phyloP scores from a whole-genome alignment of 192 early-diverging fungal genomes.

The Backusella parvicylindrica region DNA sequence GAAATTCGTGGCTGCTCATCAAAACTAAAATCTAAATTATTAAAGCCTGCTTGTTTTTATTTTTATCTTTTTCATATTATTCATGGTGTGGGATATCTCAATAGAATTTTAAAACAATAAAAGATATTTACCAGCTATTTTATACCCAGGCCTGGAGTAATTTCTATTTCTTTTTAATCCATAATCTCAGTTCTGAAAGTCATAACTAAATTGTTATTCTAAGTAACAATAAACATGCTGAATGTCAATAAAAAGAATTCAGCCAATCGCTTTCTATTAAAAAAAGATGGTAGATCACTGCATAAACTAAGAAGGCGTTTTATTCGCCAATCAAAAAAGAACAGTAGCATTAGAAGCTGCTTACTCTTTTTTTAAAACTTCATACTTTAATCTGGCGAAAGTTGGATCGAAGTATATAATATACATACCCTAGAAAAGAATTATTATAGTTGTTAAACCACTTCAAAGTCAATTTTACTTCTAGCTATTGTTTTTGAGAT shows the following conservation, averaged over 20 bases:
- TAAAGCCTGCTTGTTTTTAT: neutral
- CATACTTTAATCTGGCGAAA: neutral
- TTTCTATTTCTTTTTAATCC: neutral
- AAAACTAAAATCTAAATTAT: neutral
- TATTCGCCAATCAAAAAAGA: too few relatives aligned
- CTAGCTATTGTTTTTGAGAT: neutral
- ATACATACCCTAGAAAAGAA: too few relatives aligned
- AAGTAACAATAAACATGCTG: too few relatives aligned
- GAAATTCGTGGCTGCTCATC: constrained; percentile 16
- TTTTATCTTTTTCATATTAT: neutral
- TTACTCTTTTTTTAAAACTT: too few relatives aligned
- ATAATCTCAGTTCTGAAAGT: too few relatives aligned
- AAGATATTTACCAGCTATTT: neutral
- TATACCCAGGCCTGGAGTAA: neutral
- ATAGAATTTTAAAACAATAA: neutral
- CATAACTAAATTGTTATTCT: too few relatives aligned
- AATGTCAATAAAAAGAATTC: too few relatives aligned
- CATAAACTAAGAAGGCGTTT: too few relatives aligned
- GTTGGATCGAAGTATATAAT: neutral
- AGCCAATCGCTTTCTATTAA: too few relatives aligned
- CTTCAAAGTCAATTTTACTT: too few relatives aligned
- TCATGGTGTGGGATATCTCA: neutral
- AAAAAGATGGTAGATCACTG: too few relatives aligned
- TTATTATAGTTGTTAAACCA: neutral
- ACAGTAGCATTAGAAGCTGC: too few relatives aligned